Evolutionary conservation across 257 asterid genomes (phyloP).

Genomic region (Nicotiana benthamiana): DNA sequence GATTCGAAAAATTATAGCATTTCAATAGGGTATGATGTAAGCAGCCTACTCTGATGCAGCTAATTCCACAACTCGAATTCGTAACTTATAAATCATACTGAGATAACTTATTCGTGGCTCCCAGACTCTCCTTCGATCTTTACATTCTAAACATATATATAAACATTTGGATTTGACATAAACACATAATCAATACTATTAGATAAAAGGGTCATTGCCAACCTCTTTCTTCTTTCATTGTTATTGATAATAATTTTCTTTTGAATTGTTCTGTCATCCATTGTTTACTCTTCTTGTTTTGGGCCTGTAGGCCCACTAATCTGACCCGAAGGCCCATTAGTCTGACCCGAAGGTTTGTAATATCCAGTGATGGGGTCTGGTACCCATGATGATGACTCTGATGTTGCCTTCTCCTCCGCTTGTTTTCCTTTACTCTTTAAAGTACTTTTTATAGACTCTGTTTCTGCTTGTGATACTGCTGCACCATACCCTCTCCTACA

Average conservation of each 20-base stretch:
- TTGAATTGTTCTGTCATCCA: not conserved
- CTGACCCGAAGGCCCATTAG: not conserved
- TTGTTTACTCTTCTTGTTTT: not conserved
- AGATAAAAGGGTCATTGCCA: no score
- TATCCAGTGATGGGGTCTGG: constrained; percentile 4
- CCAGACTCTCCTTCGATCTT: no score
- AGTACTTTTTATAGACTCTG: not conserved
- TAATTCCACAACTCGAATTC: no score
- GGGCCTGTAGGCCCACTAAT: no score
- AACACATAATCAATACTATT: no score
- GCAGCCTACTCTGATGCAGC: no score
- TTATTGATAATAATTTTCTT: not conserved
- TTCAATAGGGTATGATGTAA: fast-evolving
- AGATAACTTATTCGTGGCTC: no score
- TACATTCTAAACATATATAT: no score
- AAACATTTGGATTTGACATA: no score
- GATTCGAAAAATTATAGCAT: fast-evolving
- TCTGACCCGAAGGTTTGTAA: constrained; percentile 2
- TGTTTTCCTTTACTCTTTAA: not conserved
- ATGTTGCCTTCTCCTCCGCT: not conserved
- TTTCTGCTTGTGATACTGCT: not conserved
- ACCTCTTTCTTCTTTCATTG: no score
- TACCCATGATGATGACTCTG: constrained; percentile 2
- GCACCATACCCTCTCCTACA: not conserved
- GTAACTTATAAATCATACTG: no score